Conservation (phyloP, 1,284 basidiomycete species). For the Rhodotorula sp. region DNA sequence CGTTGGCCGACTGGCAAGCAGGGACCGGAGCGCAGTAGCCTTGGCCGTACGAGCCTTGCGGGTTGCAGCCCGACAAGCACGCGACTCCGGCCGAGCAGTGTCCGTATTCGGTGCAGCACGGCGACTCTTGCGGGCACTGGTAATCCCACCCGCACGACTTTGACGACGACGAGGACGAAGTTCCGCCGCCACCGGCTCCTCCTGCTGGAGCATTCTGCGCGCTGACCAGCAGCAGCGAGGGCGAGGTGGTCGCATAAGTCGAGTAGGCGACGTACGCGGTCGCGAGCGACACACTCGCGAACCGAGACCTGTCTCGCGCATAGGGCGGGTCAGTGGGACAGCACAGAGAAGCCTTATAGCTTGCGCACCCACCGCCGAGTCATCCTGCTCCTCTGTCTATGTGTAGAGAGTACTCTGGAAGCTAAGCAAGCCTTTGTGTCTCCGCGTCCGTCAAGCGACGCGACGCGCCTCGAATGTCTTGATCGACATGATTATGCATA, state of each 20-base stretch:
- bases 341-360: too few species aligned
- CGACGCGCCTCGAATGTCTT: too few species aligned
- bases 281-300: neutral
- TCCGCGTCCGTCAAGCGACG: too few species aligned
- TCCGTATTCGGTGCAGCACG: constrained; percentile 24
- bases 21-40: constrained; percentile 40
- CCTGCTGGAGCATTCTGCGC: constrained; percentile 11
- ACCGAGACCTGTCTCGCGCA: neutral
- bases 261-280: constrained; percentile 2
- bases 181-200: neutral
- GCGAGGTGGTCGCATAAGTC: neutral
- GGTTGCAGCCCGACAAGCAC: constrained; percentile 31
- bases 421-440: too few species aligned
- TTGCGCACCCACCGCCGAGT: too few species aligned
- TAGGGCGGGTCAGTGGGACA: neutral
- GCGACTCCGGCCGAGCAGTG: constrained; percentile 19
- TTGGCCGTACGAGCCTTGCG: constrained; percentile 18
- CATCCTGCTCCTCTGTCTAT: too few species aligned
- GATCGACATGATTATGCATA: too few species aligned
- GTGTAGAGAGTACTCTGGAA: too few species aligned
- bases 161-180: neutral
- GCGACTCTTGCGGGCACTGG: constrained; percentile 4
- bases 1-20: constrained; percentile 24
- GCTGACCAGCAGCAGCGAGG: neutral
- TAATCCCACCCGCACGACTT: constrained; percentile 18